These are phyloP conservation scores for Monosporascus cannonballus DNA, from an alignment of 2,329 filamentous ascomycete species.

Conservation along the genomic window DNA sequence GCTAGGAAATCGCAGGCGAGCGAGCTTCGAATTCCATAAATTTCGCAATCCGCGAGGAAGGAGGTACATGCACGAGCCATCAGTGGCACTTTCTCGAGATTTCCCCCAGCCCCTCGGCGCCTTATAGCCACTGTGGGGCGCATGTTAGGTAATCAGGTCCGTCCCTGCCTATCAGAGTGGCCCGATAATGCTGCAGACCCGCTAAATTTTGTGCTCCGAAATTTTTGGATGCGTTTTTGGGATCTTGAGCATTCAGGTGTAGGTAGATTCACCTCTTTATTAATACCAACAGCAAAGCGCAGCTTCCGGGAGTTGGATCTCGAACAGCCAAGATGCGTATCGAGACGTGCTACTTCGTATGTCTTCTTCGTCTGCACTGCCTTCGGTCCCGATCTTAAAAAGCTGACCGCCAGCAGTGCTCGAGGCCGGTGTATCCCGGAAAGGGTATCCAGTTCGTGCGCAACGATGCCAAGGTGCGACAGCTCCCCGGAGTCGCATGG, in stretches of 20 bases:
- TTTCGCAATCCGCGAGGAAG: too few species aligned
- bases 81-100: too few species aligned
- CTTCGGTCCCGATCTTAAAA: background rate
- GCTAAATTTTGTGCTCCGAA: background rate
- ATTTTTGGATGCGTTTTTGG: background rate
- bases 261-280: too few species aligned
- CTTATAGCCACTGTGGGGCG: background rate
- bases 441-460: background rate
- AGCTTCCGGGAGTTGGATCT: background rate
- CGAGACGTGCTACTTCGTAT: background rate
- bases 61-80: too few species aligned
- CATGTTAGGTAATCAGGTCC: background rate
- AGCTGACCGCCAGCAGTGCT: background rate
- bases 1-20: too few species aligned
- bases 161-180: background rate
- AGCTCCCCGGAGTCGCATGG: background rate
- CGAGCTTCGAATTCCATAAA: too few species aligned
- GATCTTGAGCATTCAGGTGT: too few species aligned
- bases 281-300: too few species aligned
- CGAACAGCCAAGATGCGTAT: background rate
- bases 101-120: too few species aligned
- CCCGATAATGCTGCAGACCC: background rate
- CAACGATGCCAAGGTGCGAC: background rate
- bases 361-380: background rate
- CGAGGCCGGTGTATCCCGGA: background rate